Conservation (phyloP, 2,329 filamentous ascomycete species). For the Aspergillus intermedius region DNA sequence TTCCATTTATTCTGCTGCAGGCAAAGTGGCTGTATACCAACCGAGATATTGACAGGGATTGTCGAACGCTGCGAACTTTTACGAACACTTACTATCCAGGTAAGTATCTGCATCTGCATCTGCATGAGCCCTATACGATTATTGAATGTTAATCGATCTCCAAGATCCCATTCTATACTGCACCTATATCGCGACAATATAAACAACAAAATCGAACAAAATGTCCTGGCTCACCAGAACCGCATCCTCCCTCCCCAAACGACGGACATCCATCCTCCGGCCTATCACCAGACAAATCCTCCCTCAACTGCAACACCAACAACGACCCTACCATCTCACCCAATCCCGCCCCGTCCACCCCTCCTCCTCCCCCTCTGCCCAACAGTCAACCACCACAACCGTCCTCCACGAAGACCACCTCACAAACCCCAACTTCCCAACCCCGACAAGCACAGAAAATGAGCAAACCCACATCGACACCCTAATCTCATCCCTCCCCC, state of each 20-base stretch:
- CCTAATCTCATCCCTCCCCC: conserved; percentile 48
- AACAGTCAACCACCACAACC: not conserved
- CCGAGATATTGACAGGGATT: too few species aligned
- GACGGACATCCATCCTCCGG: not conserved
- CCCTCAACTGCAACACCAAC: not conserved
- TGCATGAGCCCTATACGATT: too few species aligned
- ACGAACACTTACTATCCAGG: too few species aligned
- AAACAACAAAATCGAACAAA: too few species aligned
- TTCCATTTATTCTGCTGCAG: too few species aligned
- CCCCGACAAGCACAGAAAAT: not conserved
- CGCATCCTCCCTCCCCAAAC: conserved; percentile 4
- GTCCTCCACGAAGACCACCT: not conserved
- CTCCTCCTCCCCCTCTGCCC: conserved; percentile 1
- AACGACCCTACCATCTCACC: not conserved
- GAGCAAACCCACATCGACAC: conserved; percentile 13
- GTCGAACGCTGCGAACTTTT: too few species aligned
- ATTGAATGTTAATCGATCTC: not conserved
- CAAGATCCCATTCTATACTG: not conserved
- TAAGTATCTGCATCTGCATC: too few species aligned
- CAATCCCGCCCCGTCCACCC: not conserved
- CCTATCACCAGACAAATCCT: not conserved
- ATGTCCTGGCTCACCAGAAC: conserved; percentile 4
- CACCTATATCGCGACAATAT: too few species aligned
- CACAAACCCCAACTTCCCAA: not conserved
- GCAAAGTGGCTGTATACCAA: too few species aligned